Base-by-base conservation (phyloP, 1,284 basidiomycete genomes). In the Naganishia sp. region DNA sequence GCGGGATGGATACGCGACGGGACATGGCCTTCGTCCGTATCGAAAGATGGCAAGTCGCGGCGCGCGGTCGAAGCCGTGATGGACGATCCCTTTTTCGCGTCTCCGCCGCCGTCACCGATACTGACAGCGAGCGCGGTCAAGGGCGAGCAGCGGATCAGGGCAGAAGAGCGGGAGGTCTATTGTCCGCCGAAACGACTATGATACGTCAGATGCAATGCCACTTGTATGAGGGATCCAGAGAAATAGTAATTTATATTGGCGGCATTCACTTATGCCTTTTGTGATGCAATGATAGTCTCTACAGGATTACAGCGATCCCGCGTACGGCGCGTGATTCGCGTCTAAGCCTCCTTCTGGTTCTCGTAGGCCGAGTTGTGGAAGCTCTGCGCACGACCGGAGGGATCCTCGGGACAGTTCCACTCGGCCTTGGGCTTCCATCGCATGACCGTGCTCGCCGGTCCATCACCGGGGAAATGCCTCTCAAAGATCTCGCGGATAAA, bases 401-500 rank as follows among this genome's bases (percentile, higher is more conserved):
- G 96, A 80, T 99, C 96, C 36, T 90, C 81, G 3, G 90, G 84
- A 76, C 96, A 97, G 57, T 66, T 63, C 95, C 95, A 99, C 78
- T 98, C 95, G 60, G 88, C 90, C 72, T 92, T 87, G 49, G 92
- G 93, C 77, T 94, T 88, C 92, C 92, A 94, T 70, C 92, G 84
- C 60, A 97, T 93, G 54, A 93, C 92, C n/a, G 96, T 99, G 72
- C 83, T 82, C 43, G 93, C 93, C 44, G 94, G 95, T 5, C 94
- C 84, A 69, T 91, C 84, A 25, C 86, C 85, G 2, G 94, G 92
- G 87, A 92, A 96, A 82, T 76, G 78, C 86, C 88, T 82, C 78
- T 99, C 92, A 76, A 99, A 99, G 69, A 94, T 85, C 70, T 99
- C 90, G 67, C 94, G 87, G 78, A 99, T 92, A 78, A 86, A 89